Evolutionary conservation across 768 basidiomycete genomes (phyloP).

Genomic region (Polyporus arcularius): DNA sequence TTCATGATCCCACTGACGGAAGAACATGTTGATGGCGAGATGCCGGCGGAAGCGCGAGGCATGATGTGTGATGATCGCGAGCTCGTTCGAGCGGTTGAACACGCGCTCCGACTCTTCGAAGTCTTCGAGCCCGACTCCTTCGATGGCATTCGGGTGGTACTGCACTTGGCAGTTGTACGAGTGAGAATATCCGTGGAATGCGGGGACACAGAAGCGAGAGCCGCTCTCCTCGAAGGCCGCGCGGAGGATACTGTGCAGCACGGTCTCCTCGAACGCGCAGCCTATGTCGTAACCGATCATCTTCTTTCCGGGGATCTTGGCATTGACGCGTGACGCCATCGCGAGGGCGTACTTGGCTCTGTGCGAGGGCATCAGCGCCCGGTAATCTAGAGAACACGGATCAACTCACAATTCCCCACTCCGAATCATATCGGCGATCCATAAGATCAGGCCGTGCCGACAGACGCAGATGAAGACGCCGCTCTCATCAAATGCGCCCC

Average conservation of each 20-base stretch:
- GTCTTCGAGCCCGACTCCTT: constrained; percentile 38
- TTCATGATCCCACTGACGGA: constrained; percentile 37
- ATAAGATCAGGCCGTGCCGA: constrained; percentile 22
- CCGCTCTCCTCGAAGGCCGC: not conserved
- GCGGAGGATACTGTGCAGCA: constrained; percentile 15
- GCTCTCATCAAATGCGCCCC: constrained; percentile 37
- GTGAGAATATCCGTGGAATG: constrained; percentile 41
- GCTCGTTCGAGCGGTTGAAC: constrained; percentile 21
- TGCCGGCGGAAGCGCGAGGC: constrained; percentile 30
- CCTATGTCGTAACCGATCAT: constrained; percentile 23
- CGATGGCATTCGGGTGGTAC: constrained; percentile 33
- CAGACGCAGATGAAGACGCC: constrained; percentile 36
- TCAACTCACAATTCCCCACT: constrained; percentile 24
- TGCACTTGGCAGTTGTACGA: constrained; percentile 34
- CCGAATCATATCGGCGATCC: constrained; percentile 20
- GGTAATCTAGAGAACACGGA: not conserved
- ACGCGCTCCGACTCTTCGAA: constrained; percentile 21
- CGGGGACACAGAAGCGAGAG: constrained; percentile 19
- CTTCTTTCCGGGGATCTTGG: not conserved
- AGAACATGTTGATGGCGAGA: constrained; percentile 34
- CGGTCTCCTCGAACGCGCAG: constrained; percentile 17
- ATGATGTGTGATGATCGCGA: constrained; percentile 30
- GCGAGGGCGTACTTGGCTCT: constrained; percentile 28
- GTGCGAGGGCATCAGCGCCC: not conserved
- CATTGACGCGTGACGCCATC: not conserved